These are phyloP conservation scores for Tetrahymena borealis DNA, from an alignment of 73 alveolate genomes.

Conservation along the genomic window DNA sequence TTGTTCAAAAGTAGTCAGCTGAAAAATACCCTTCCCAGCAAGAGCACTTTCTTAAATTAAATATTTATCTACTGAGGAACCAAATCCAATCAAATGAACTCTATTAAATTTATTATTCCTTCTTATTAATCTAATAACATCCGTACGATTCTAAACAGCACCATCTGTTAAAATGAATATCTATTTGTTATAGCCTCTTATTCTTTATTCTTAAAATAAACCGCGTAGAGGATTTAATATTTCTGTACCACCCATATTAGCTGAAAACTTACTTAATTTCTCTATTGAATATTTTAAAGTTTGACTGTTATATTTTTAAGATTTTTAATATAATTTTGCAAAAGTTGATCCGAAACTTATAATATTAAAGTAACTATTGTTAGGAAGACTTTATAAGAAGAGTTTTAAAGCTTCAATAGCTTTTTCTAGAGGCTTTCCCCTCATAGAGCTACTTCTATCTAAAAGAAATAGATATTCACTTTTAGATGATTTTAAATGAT, in stretches of 20 bases:
- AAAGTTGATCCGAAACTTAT: constrained; percentile 17
- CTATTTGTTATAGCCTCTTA: not conserved
- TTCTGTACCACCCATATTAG: not conserved
- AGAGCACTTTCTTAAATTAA: not conserved
- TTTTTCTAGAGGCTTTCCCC: constrained; percentile 5
- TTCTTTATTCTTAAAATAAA: not conserved
- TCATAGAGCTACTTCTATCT: constrained; percentile 58
- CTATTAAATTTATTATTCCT: constrained; percentile 34
- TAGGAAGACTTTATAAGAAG: constrained; percentile 35
- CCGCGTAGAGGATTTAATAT: not conserved
- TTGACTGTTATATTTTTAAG: not conserved
- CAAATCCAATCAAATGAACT: constrained; percentile 60
- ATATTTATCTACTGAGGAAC: constrained; percentile 8
- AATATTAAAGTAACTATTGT: constrained; percentile 13
- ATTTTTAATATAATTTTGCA: constrained; percentile 17
- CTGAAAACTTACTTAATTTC: not conserved
- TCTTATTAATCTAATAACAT: constrained; percentile 38
- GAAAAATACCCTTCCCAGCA: not conserved
- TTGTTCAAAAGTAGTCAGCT: not conserved
- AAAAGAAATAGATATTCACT: constrained; percentile 47
- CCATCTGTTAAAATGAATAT: not conserved
- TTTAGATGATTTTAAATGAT: not conserved
- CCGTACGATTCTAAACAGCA: constrained; percentile 12
- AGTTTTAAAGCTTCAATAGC: constrained; percentile 36
- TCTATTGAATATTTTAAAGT: not conserved